These are phyloP conservation scores for Ophiostoma himal-ulmi DNA, from an alignment of 2,329 filamentous ascomycete species.

Conservation along the genomic window DNA sequence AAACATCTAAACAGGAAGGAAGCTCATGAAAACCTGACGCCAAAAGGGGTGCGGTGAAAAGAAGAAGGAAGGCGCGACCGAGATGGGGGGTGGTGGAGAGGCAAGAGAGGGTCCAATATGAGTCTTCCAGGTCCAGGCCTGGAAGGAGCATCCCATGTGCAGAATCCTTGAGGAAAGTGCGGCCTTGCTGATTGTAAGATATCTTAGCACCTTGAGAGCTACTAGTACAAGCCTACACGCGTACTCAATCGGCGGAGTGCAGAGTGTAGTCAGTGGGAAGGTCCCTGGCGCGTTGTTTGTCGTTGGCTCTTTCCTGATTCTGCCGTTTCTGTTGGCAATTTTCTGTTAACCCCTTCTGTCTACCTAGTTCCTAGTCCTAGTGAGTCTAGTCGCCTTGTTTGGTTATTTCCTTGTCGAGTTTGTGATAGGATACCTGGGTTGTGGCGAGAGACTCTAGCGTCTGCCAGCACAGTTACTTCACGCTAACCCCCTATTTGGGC, in stretches of 20 bases:
- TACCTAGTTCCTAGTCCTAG: background rate
- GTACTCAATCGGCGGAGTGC: constrained; percentile 8
- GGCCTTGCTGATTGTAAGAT: background rate
- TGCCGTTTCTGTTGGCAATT: background rate
- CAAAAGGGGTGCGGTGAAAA: constrained; percentile 11
- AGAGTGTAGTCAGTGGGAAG: background rate
- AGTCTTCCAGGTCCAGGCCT: background rate
- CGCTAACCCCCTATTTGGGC: background rate
- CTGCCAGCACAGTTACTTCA: background rate
- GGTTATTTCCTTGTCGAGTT: background rate
- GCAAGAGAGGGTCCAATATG: background rate
- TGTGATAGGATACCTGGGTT: background rate
- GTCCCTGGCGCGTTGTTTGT: background rate
- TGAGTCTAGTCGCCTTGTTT: background rate
- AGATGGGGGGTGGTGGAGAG: constrained; percentile 9
- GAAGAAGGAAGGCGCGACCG: constrained; percentile 13
- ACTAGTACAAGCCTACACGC: background rate
- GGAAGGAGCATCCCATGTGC: constrained; percentile 9
- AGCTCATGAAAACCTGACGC: background rate
- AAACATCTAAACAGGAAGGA: background rate
- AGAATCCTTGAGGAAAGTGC: background rate
- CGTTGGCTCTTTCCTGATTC: background rate
- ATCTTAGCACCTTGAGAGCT: background rate
- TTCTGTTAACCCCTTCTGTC: background rate
- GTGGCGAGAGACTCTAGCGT: background rate